Evolutionary conservation across 2,329 filamentous ascomycete genomes (phyloP).

Genomic region (Lasiodiplodia sp.): DNA sequence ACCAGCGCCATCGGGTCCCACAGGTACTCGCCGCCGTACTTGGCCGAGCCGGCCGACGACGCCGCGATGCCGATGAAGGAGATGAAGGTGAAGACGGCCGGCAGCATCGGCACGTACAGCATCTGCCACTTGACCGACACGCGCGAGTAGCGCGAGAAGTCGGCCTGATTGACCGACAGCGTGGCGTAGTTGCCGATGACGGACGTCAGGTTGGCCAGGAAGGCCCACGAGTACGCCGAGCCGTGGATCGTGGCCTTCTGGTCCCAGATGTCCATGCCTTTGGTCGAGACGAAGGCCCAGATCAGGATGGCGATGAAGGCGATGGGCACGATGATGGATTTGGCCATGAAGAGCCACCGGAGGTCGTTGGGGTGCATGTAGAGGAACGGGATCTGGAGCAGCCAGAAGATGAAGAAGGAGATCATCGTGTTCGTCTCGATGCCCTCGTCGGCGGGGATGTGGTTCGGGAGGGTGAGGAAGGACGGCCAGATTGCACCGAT

Average conservation of each 20-base stretch:
- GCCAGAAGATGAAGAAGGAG: conserved; percentile 66
- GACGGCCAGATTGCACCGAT: conserved; percentile 65
- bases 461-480: conserved; percentile 61
- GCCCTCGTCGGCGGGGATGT: conserved; percentile 58
- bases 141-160: conserved; percentile 63
- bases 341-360: conserved; percentile 60
- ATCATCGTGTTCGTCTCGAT: conserved; percentile 65
- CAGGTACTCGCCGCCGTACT: conserved; percentile 58
- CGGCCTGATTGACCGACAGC: conserved; percentile 62
- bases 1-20: conserved; percentile 55
- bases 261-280: conserved; percentile 58
- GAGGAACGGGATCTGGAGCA: conserved; percentile 62
- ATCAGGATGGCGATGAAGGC: conserved; percentile 68
- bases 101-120: conserved; percentile 60
- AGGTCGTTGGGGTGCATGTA: conserved; percentile 64
- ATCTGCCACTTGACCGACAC: conserved; percentile 58
- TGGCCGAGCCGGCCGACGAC: conserved; percentile 61
- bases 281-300: conserved; percentile 66
- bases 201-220: conserved; percentile 58
- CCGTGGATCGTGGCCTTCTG: conserved; percentile 57
- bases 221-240: conserved; percentile 62
- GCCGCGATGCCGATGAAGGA: conserved; percentile 66
- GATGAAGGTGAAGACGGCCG: conserved; percentile 62
- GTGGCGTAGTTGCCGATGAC: conserved; percentile 62
- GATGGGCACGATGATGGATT: conserved; percentile 59